phyloP scores from a whole-genome alignment of 2,329 filamentous ascomycete species.

The Fusarium austroafricanum region DNA sequence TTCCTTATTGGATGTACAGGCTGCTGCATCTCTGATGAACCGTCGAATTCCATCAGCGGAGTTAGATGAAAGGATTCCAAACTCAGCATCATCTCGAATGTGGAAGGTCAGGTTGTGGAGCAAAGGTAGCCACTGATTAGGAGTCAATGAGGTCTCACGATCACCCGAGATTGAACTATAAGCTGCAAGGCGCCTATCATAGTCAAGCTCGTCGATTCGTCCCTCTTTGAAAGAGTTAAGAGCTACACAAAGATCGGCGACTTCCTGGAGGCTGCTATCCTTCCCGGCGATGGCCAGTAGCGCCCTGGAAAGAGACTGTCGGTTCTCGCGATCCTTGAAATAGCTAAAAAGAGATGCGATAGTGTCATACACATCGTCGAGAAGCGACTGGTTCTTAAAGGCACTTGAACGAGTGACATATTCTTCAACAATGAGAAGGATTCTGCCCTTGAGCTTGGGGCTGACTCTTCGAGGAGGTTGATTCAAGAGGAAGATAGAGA shows the following conservation, averaged over 20 bases:
- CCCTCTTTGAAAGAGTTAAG: conserved; percentile 82
- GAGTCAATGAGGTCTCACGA: conserved; percentile 68
- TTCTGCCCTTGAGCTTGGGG: conserved; percentile 82
- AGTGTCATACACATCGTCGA: conserved; percentile 75
- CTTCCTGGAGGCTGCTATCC: conserved; percentile 68
- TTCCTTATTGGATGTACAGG: conserved; percentile 51
- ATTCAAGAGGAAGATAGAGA: conserved; percentile 82
- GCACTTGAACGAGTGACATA: conserved; percentile 75
- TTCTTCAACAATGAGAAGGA: conserved; percentile 83
- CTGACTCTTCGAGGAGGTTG: conserved; percentile 87
- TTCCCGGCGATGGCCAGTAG: conserved; percentile 76
- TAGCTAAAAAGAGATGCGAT: conserved; percentile 88
- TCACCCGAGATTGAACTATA: conserved; percentile 78
- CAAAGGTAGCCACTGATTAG: conserved; percentile 86
- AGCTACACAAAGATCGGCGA: conserved; percentile 78
- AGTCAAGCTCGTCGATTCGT: conserved; percentile 87
- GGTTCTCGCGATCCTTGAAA: conserved; percentile 84
- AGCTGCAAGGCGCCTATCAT: conserved; percentile 81
- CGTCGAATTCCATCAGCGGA: conserved; percentile 83
- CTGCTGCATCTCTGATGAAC: conserved; percentile 75
- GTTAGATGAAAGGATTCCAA: conserved; percentile 82
- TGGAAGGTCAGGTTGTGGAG: conserved; percentile 91
- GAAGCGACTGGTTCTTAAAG: conserved; percentile 58
- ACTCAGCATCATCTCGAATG: conserved; percentile 86
- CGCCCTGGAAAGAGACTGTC: conserved; percentile 78